Conservation (phyloP, 2,329 filamentous ascomycete genomes). For the Aureobasidium sp. region DNA sequence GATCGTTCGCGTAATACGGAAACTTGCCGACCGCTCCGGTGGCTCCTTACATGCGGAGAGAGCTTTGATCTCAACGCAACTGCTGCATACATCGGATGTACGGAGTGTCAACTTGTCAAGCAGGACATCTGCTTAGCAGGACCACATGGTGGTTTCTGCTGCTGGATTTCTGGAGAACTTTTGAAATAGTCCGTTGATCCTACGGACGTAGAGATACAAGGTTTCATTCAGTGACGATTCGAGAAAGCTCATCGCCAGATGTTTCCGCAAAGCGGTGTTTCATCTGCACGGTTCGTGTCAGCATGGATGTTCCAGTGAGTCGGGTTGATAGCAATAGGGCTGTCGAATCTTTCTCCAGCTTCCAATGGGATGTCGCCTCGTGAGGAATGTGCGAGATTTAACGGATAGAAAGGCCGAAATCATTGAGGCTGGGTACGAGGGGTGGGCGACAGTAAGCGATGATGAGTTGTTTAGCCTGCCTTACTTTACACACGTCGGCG, state of each 20-base stretch:
- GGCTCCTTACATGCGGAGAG: not conserved
- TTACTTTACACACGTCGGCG: not conserved
- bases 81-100: not conserved
- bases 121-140: not conserved
- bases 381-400: not conserved
- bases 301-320: not conserved
- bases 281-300: not conserved
- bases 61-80: slow-evolving; percentile 6
- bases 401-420: not conserved
- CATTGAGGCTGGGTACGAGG: not conserved
- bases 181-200: not conserved
- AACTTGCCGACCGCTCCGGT: not conserved
- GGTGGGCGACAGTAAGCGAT: not conserved
- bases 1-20: slow-evolving; percentile 1
- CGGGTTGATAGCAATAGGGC: not conserved
- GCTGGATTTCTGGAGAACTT: not conserved
- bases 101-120: not conserved
- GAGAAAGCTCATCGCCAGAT: not conserved
- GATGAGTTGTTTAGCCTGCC: not conserved
- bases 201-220: not conserved
- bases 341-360: not conserved
- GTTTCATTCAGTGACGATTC: not conserved
- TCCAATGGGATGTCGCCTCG: not conserved
- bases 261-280: not conserved
- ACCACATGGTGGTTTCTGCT: not conserved